Evolutionary conservation across 805 yeast genomes (phyloP), one percentile per base, ranked within the genome.

Genomic region (Candida andamanensis): DNA sequence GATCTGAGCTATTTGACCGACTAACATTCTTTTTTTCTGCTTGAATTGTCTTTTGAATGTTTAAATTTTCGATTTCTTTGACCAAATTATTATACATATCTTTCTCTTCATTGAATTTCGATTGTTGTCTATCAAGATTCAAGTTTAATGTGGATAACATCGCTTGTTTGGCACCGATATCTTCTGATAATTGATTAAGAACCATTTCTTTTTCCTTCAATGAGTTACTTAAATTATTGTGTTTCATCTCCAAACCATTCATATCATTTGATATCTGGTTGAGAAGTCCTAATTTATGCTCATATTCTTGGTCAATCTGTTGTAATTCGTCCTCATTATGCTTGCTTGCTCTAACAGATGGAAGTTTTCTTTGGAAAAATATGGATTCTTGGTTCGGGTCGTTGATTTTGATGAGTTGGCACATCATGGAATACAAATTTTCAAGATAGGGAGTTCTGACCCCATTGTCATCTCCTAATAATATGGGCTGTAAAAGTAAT

Each of bases 371-470:
- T 10, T 41, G 37, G 38, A 62, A 63, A 33, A 63, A 62, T 2
- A 55, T 39, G 6, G 63, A 55, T 2, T 45, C 38, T 18, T 22
- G 30, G 14, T 32, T 28, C 13, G 30, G 30, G 9, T 45, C 46
- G 29, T 77, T 78, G 37, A 72, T 58, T 37, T 64, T 69, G 34
- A 64, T 69, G 33, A 65, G 70, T 52, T 82, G 89, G 41, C 84
- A 77, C 65, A 82, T 63, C 33, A 78, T 72, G 2, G 95, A 86
- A 52, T 85, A 89, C 36, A 85, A 60, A 45, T 85, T 85, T 59
- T 89, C 97, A 53, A 89, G 66, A 53, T 89, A 89, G 2, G 97
- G 96, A 1, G 96, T 85, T 52, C 82, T 80, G 33, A 86, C 78
- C 29, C 81, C 79, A 50, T 75, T 74, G 52, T 87, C 95, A 59